phyloP scores from a whole-genome alignment of 768 basidiomycete species.

The Daedaleopsis nitida region DNA sequence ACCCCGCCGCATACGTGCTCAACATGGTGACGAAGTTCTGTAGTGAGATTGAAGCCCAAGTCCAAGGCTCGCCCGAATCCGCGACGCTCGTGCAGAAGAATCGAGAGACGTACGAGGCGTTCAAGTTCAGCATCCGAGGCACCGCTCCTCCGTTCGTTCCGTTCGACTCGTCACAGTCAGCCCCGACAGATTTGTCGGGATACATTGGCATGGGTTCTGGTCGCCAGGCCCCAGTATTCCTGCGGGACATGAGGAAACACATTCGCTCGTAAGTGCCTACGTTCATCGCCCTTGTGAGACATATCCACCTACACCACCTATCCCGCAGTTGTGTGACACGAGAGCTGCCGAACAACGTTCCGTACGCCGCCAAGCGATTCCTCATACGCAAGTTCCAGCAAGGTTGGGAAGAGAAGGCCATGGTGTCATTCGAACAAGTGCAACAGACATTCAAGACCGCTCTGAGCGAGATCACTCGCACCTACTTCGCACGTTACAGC shows the following conservation, averaged over 20 bases:
- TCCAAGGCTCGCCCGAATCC: slow-evolving; percentile 19
- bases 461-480: slow-evolving; percentile 31
- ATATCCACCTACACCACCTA: neutral
- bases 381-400: slow-evolving; percentile 41
- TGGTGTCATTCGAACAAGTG: slow-evolving; percentile 37
- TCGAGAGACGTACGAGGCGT: slow-evolving; percentile 33
- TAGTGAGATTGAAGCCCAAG: slow-evolving; percentile 4
- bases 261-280: neutral
- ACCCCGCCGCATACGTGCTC: slow-evolving; percentile 23
- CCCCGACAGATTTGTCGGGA: slow-evolving; percentile 1
- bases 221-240: slow-evolving; percentile 8
- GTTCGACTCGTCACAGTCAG: slow-evolving; percentile 23
- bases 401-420: slow-evolving; percentile 38
- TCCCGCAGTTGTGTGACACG: neutral
- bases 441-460: slow-evolving; percentile 34
- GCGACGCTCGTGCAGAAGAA: slow-evolving; percentile 40
- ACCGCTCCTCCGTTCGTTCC: slow-evolving; percentile 47
- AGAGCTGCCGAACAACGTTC: slow-evolving; percentile 32
- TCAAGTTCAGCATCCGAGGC: slow-evolving; percentile 37
- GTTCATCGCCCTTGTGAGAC: neutral
- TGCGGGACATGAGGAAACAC: slow-evolving; percentile 2
- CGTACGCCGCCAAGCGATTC: slow-evolving; percentile 42
- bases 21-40: slow-evolving; percentile 18
- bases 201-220: neutral
- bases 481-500: slow-evolving; percentile 44